Evolutionary conservation across 225 moss, liverwort and hornwort genomes (phyloP), one percentile per base, ranked within the genome.

Genomic region (Lunularia cruciata): DNA sequence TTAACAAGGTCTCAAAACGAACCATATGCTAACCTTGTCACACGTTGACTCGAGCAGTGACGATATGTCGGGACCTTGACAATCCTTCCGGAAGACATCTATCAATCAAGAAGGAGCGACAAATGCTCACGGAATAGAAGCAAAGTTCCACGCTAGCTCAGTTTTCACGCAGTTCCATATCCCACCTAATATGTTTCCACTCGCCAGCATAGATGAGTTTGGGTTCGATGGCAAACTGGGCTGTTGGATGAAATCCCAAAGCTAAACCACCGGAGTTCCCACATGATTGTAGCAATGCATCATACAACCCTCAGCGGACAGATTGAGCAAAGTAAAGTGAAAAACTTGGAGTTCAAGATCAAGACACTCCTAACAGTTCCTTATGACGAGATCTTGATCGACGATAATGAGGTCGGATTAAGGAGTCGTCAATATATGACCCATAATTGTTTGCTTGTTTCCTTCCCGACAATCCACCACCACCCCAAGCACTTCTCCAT

Each of bases 221-320:
- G 83, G 83, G 12, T 67, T 37, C 64, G 75, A 79, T 49, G 74
- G 77, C 22, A 11, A 66, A 11, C 54, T 19, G 28, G 80, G 80
- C 8, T 38, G 76, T 18, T 84, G 83, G 83, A 74, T 84, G 76
- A 76, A 80, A 26, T 80, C n/a, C 80, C 49, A 59, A 69, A n/a
- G 23, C 49, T 6, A 67, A 49, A 16, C 52, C 77, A 0, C 42
- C 71, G 7, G 83, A 84, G 39, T 80, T 84, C 48, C 37, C 72
- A 12, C 67, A 73, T 25, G 16, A 33, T 77, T 1, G 43, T 84
- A 3, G 59, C 77, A 20, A 59, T 71, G 49, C 68, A 72, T 28
- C 43, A 63, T 6, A 63, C 73, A 14, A 47, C 63, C 4, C 47
- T 84, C 10, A 70, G 69, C 12, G 83, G 80, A 11, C 57, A 71